Percentiles rank a stretch among this genome's conserved stretches.
These are phyloP conservation scores for Neofusicoccum laricinum DNA, from an alignment of 2,329 filamentous ascomycete genomes.

Conservation along the genomic window DNA sequence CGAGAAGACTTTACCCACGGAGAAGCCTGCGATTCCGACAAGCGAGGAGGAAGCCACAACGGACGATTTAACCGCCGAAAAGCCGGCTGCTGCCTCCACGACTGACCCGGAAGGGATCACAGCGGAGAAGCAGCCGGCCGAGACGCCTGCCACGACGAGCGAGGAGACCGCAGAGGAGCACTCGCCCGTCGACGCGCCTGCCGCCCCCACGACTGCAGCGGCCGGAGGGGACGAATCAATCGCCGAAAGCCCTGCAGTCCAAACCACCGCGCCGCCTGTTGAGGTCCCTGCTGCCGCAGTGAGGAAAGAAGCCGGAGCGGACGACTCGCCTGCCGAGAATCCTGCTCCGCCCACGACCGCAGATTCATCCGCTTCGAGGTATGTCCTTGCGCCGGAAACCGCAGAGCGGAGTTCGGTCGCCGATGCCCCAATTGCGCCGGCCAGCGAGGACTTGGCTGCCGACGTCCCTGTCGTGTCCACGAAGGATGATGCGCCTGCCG, in stretches of 20 bases:
- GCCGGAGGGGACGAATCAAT: not conserved
- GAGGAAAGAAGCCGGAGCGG: not conserved
- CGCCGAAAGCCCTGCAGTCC: not conserved
- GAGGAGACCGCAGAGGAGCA: not conserved
- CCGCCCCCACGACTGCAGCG: not conserved
- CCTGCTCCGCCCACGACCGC: not conserved
- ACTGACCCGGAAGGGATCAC: not conserved
- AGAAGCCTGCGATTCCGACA: not conserved
- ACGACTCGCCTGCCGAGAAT: not conserved
- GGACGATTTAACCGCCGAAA: slow-evolving; percentile 12
- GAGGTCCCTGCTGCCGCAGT: not conserved
- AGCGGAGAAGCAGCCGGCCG: not conserved
- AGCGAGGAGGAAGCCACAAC: slow-evolving; percentile 6
- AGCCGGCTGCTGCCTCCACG: not conserved
- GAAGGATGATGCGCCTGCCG: not conserved
- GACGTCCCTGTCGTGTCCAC: not conserved
- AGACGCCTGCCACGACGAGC: not conserved
- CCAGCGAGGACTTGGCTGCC: not conserved
- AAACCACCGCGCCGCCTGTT: not conserved
- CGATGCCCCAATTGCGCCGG: not conserved
- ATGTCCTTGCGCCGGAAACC: not conserved
- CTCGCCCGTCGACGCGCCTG: not conserved
- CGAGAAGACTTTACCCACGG: not conserved
- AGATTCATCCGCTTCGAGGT: not conserved
- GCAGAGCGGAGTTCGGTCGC: not conserved